These are phyloP conservation scores for Infundibulicybe gibba DNA, from an alignment of 768 basidiomycete genomes.

Conservation along the genomic window DNA sequence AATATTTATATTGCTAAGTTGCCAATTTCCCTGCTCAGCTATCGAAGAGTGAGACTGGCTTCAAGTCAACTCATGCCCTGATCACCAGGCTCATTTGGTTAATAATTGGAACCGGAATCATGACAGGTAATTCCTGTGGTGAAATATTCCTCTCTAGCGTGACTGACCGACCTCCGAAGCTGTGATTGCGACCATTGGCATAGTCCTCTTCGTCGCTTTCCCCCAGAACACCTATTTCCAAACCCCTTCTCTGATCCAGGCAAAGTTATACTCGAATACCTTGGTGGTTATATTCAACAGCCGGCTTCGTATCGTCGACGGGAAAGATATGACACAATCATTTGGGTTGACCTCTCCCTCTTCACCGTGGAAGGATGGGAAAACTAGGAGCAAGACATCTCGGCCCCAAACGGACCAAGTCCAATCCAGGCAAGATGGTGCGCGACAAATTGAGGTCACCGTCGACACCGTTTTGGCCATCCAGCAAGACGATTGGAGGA, in stretches of 20 bases:
- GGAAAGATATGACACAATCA: constrained; percentile 10
- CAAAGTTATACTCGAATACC: constrained; percentile 26
- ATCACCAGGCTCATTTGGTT: constrained; percentile 19
- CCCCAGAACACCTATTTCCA: constrained; percentile 18
- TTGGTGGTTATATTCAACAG: constrained; percentile 25
- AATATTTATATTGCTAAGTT: too few species aligned
- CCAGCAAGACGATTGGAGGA: too few species aligned
- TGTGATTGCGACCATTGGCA: constrained; percentile 18
- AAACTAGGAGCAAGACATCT: too few species aligned
- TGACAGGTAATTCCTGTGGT: constrained; percentile 13
- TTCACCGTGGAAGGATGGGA: too few species aligned
- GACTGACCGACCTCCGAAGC: too few species aligned
- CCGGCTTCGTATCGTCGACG: constrained; percentile 18
- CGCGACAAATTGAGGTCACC: too few species aligned
- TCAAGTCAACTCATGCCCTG: constrained; percentile 16
- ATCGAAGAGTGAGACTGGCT: constrained; percentile 16
- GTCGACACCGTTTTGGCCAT: too few species aligned
- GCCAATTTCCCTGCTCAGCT: constrained; percentile 9
- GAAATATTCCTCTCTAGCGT: background rate
- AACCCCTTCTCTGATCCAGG: constrained; percentile 18
- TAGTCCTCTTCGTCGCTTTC: constrained; percentile 20
- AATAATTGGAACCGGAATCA: constrained; percentile 21
- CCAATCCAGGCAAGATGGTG: too few species aligned
- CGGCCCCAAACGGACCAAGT: too few species aligned
- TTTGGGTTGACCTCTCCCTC: too few species aligned